A percentile compares a stretch with the other conserved stretches of the same genome.
Conservation (phyloP, 2,329 filamentous ascomycete species). For the Tympanopsis confertula region DNA sequence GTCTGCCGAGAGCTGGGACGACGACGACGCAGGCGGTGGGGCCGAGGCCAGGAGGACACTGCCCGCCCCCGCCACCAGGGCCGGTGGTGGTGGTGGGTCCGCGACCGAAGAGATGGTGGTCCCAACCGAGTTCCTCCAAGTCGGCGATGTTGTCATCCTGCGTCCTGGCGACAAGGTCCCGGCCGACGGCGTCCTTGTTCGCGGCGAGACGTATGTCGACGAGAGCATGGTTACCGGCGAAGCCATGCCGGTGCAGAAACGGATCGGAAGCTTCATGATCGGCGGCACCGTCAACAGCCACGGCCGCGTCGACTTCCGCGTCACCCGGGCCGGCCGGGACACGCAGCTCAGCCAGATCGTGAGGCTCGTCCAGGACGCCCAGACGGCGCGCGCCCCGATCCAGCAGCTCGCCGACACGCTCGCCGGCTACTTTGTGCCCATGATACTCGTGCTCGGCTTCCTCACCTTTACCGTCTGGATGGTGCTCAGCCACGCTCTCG, state of each 20-base stretch:
- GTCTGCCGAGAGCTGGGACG: slow-evolving; percentile 50
- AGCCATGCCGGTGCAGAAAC: slow-evolving; percentile 87
- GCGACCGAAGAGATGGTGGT: slow-evolving; percentile 75
- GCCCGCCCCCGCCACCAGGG: slow-evolving; percentile 25
- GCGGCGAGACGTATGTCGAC: slow-evolving; percentile 85
- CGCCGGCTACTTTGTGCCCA: slow-evolving; percentile 86
- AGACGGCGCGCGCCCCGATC: slow-evolving; percentile 87
- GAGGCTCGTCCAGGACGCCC: slow-evolving; percentile 92
- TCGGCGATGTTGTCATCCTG: slow-evolving; percentile 85
- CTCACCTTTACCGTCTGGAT: slow-evolving; percentile 87
- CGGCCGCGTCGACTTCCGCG: slow-evolving; percentile 81
- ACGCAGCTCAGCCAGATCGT: slow-evolving; percentile 97
- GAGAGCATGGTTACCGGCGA: slow-evolving; percentile 99
- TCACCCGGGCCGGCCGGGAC: slow-evolving; percentile 83
- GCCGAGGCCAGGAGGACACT: slow-evolving; percentile 26
- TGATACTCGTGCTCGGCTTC: slow-evolving; percentile 73
- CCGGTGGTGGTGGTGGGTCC: slow-evolving; percentile 34
- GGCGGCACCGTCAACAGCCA: slow-evolving; percentile 93
- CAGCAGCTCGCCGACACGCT: slow-evolving; percentile 84
- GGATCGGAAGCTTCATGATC: slow-evolving; percentile 67
- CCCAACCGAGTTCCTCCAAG: slow-evolving; percentile 85
- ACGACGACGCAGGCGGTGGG: slow-evolving; percentile 9
- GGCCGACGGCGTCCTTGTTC: slow-evolving; percentile 76
- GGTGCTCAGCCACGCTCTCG: slow-evolving; percentile 76
- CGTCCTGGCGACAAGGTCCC: slow-evolving; percentile 94